A percentile compares a stretch with the other conserved stretches of the same genome.
Evolutionary conservation across 345 rosid species (phyloP).

Genomic region (Laguncularia racemosa): DNA sequence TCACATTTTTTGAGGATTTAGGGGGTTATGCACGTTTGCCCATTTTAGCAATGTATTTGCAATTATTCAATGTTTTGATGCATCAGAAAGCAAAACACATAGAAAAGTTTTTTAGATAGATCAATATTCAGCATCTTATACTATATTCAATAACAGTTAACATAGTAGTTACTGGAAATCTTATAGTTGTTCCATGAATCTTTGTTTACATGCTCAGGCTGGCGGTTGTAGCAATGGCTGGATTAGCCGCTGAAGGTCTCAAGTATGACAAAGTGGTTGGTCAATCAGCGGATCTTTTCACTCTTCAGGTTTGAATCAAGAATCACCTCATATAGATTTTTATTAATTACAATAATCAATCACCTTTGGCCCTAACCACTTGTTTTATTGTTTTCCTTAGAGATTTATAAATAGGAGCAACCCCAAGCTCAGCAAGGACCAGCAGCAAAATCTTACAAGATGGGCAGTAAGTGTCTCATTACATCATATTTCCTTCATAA

Average conservation of each 20-base stretch:
- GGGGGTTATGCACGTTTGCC: too few species aligned
- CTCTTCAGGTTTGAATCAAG: constrained; percentile 60
- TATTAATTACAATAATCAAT: not conserved
- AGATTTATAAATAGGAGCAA: constrained; percentile 82
- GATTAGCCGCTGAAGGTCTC: constrained; percentile 92
- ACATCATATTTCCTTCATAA: not conserved
- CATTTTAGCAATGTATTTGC: too few species aligned
- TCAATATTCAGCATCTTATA: too few species aligned
- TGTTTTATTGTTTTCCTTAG: constrained; percentile 23
- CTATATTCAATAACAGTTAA: too few species aligned
- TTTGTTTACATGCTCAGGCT: constrained; percentile 31
- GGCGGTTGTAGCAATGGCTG: constrained; percentile 90
- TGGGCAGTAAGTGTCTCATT: constrained; percentile 72
- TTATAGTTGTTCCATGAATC: too few species aligned
- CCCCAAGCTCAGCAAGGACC: constrained; percentile 69
- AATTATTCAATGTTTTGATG: too few species aligned
- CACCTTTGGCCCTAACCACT: not conserved
- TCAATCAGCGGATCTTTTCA: constrained; percentile 96
- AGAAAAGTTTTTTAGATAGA: too few species aligned
- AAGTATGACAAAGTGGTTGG: constrained; percentile 89
- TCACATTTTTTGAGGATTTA: not conserved
- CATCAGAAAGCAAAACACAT: too few species aligned
- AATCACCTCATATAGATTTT: not conserved
- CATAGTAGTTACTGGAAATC: not conserved
- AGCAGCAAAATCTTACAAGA: constrained; percentile 94